These are phyloP conservation scores for Artemisia annua DNA, from an alignment of 129 eudicot genomes.

Conservation along the genomic window DNA sequence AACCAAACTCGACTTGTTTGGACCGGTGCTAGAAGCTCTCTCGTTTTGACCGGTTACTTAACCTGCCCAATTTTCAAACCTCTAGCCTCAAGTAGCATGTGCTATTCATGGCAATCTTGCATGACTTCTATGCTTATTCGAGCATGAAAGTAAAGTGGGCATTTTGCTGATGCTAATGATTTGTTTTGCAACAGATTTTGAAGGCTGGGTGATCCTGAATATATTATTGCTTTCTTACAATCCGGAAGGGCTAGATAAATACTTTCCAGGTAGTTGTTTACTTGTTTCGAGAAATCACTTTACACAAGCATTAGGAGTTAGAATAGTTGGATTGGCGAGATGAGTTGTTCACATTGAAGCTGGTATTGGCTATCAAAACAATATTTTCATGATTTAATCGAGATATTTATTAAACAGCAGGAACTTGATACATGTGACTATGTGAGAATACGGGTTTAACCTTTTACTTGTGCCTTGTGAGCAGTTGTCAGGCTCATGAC, in stretches of 20 bases:
- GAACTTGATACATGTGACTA: neutral
- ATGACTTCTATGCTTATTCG: neutral
- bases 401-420: neutral
- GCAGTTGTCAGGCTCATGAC: neutral
- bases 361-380: too few relatives aligned
- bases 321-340: neutral
- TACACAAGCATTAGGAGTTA: neutral
- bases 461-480: neutral
- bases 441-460: too few relatives aligned
- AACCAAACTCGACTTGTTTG: too few relatives aligned
- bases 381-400: too few relatives aligned
- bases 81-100: neutral
- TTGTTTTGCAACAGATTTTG: neutral
- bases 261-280: neutral
- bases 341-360: neutral
- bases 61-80: too few relatives aligned
- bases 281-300: neutral
- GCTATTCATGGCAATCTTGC: too few relatives aligned
- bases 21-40: too few relatives aligned
- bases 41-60: too few relatives aligned
- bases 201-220: neutral
- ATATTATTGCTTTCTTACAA: neutral
- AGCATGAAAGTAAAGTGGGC: conserved; percentile 1
- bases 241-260: neutral
- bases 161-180: neutral